Conservation (phyloP, 495 filamentous ascomycete species). For the Podospora sp. region DNA sequence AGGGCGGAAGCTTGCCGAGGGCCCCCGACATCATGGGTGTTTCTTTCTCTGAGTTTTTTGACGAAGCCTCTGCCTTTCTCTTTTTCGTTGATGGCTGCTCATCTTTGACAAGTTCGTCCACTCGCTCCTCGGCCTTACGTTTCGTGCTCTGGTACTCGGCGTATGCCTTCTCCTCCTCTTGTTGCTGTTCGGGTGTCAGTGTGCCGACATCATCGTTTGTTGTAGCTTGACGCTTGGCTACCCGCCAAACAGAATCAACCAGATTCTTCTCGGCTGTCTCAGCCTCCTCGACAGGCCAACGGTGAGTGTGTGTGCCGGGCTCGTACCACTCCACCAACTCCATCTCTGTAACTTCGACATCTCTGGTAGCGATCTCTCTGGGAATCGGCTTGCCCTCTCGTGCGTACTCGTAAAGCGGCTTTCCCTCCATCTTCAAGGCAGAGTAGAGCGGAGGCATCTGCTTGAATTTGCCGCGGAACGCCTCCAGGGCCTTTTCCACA, state of each 20-base stretch:
- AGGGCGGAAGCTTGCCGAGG: conserved; percentile 35
- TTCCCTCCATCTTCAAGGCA: conserved; percentile 88
- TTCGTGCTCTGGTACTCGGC: conserved; percentile 51
- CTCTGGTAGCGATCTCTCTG: conserved; percentile 75
- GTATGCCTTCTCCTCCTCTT: conserved; percentile 48
- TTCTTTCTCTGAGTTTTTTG: conserved; percentile 27
- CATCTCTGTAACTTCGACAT: conserved; percentile 73
- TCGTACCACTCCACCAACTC: conserved; percentile 88
- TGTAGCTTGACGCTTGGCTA: conserved; percentile 49
- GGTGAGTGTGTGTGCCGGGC: conserved; percentile 71
- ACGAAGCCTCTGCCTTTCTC: conserved; percentile 37
- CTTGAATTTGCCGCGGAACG: conserved; percentile 83
- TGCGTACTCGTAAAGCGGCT: conserved; percentile 94
- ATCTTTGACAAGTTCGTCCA: conserved; percentile 44
- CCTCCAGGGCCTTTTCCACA: conserved; percentile 73
- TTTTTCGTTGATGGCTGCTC: conserved; percentile 29
- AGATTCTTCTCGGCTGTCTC: conserved; percentile 68
- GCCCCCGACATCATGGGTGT: conserved; percentile 58
- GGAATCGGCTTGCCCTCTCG: conserved; percentile 83
- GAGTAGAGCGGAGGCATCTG: conserved; percentile 91
- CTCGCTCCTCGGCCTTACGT: conserved; percentile 48
- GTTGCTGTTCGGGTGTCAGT: conserved; percentile 48
- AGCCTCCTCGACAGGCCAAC: conserved; percentile 76
- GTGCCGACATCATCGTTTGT: conserved; percentile 35
- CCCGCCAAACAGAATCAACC: conserved; percentile 67